Conservation (phyloP, 2,329 filamentous ascomycete species). For the Colletotrichum sp. region DNA sequence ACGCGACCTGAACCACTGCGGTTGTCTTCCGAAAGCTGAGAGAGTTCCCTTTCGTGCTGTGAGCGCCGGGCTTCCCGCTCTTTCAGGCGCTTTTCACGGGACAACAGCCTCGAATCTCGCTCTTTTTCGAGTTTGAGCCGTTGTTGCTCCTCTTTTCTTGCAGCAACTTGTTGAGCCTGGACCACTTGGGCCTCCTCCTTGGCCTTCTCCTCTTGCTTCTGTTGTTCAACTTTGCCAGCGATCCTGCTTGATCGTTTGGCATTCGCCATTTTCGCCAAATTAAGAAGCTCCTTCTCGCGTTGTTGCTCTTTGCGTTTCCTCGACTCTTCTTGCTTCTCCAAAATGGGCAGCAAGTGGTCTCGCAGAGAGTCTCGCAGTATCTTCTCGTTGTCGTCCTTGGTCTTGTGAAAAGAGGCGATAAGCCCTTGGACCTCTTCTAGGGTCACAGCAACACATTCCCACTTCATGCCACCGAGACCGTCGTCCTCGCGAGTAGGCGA, state of each 20-base stretch:
- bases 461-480: constrained; percentile 77
- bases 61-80: constrained; percentile 85
- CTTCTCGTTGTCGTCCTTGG: constrained; percentile 85
- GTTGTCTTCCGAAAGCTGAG: constrained; percentile 78
- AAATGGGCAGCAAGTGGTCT: constrained; percentile 80
- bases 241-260: constrained; percentile 94
- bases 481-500: constrained; percentile 51
- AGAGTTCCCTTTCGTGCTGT: constrained; percentile 84
- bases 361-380: constrained; percentile 73
- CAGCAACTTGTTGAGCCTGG: constrained; percentile 68
- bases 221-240: constrained; percentile 79
- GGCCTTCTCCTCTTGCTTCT: constrained; percentile 73
- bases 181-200: constrained; percentile 72
- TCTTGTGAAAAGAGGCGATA: constrained; percentile 73
- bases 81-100: constrained; percentile 82
- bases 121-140: constrained; percentile 69
- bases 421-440: constrained; percentile 78
- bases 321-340: constrained; percentile 79
- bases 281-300: constrained; percentile 79
- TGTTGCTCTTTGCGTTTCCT: constrained; percentile 72
- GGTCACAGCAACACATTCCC: constrained; percentile 90
- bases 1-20: constrained; percentile 67
- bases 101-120: constrained; percentile 79
- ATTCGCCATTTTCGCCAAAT: constrained; percentile 84
- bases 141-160: constrained; percentile 70